These are phyloP conservation scores for Moesziomyces sp. DNA, from an alignment of 1,284 basidiomycete genomes.

Conservation along the genomic window DNA sequence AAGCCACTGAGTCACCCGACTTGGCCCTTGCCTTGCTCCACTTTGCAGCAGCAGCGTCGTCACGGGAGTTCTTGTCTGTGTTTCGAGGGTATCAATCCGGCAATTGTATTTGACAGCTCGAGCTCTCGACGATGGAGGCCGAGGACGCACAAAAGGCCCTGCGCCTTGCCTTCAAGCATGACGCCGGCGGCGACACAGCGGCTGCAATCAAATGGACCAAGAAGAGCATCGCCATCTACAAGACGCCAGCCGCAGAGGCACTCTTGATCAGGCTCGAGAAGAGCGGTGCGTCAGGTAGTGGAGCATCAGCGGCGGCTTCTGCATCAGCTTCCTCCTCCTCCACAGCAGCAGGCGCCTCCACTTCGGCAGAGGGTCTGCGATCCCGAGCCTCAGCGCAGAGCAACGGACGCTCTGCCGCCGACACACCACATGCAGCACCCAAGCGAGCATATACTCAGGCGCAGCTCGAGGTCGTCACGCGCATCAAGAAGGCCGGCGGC, in stretches of 20 bases:
- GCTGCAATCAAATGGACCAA: constrained; percentile 85
- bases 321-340: constrained; percentile 72
- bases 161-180: constrained; percentile 62
- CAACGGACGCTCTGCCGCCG: constrained; percentile 68
- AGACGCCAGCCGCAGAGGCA: constrained; percentile 80
- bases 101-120: no score
- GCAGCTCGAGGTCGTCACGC: constrained; percentile 84
- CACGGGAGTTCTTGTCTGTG: no score
- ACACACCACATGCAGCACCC: constrained; percentile 42
- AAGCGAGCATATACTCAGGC: constrained; percentile 88
- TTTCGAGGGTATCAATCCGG: no score
- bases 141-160: constrained; percentile 65
- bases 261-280: constrained; percentile 75
- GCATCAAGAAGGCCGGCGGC: constrained; percentile 81
- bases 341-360: constrained; percentile 72
- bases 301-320: constrained; percentile 68
- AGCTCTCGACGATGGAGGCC: constrained; percentile 34
- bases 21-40: no score
- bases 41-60: no score
- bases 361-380: constrained; percentile 69
- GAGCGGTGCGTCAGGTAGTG: constrained; percentile 65
- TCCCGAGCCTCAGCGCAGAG: constrained; percentile 68
- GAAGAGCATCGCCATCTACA: constrained; percentile 86
- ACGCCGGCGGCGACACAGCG: constrained; percentile 56
- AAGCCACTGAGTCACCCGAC: no score